Base-by-base conservation (phyloP, 2,329 filamentous ascomycete genomes). In the Fusarium robinianum region DNA sequence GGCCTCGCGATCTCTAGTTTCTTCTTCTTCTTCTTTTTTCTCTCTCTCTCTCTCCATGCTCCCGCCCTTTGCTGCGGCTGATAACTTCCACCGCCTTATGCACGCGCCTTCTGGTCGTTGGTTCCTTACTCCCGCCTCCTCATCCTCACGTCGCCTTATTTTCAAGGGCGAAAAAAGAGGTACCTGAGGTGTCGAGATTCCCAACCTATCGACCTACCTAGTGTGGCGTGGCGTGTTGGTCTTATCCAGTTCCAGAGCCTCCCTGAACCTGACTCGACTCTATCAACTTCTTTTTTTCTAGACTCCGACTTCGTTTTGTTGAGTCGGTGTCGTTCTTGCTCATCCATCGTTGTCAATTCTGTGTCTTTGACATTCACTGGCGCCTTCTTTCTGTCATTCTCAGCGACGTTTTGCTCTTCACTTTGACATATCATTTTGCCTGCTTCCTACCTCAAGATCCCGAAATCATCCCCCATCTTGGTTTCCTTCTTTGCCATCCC, bases 141-240 rank as follows among this genome's bases (percentile, higher is more conserved):
- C 15, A 18, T 34, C 23, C 23, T 53, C 22, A 14, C 24, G 33
- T 41, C 45, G 34, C 38, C 29, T 43, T 15, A 31, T 55, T 54
- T 17, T 35, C 48, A 21, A 17, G 37, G 32, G 32, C 5, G 31
- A 41, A 15, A 15, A 31, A 31, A 31, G 11, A 17, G 38, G 22
- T 50, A 56, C 53, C 53, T 56, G 49, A 56, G 53, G 49, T 47
- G 45, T 55, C 53, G 38, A 55, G 17, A 31, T 43, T 38, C 18
- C n/a, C n/a, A n/a, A n/a, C n/a, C n/a, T n/a, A n/a, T n/a, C n/a
- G n/a, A n/a, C n/a, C n/a, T n/a, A n/a, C n/a, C 14, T 26, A 19
- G 25, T 19, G 33, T 30, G 33, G 41, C 31, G 41, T 37, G 41
- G 41, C 32, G 30, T 35, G 39, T 21, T 29, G 30, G n/a, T 34